Percentiles rank a stretch among this genome's conserved stretches.
phyloP scores from a whole-genome alignment of 2,329 filamentous ascomycete genomes.

The Penicillium sp. region DNA sequence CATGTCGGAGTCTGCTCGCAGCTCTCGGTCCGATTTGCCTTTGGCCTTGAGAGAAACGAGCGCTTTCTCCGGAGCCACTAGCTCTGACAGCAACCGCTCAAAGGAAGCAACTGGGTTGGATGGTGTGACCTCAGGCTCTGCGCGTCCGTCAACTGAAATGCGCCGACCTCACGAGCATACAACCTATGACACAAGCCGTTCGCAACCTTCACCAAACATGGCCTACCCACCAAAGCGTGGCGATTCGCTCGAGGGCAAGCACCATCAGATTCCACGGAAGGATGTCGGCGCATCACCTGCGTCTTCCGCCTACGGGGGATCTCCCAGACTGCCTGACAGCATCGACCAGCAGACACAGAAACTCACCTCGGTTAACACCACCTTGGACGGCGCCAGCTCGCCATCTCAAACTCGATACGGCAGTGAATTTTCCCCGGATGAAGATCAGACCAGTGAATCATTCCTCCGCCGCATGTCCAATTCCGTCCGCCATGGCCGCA shows the following conservation, averaged over 20 bases:
- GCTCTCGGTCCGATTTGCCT: conserved; percentile 44
- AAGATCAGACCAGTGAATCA: conserved; percentile 69
- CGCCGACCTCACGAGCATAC: conserved; percentile 56
- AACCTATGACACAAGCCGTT: conserved; percentile 44
- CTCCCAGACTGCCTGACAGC: conserved; percentile 42
- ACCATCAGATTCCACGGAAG: conserved; percentile 64
- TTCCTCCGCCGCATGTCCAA: conserved; percentile 89
- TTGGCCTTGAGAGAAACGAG: conserved; percentile 46
- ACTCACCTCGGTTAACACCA: conserved; percentile 50
- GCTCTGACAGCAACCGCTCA: conserved; percentile 31
- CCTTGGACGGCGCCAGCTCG: conserved; percentile 55
- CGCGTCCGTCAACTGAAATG: conserved; percentile 62
- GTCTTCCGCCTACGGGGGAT: conserved; percentile 39
- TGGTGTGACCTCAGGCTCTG: conserved; percentile 35
- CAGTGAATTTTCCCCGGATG: conserved; percentile 82
- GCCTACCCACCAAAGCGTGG: conserved; percentile 56
- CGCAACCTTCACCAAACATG: conserved; percentile 37
- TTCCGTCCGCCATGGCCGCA: conserved; percentile 88
- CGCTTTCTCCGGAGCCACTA: conserved; percentile 39
- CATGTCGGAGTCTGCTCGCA: conserved; percentile 52
- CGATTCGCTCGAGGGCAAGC: conserved; percentile 60
- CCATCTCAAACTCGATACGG: conserved; percentile 69
- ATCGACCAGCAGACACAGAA: conserved; percentile 15
- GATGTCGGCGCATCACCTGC: conserved; percentile 53
- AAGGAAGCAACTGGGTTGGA: conserved; percentile 22